Percentiles rank a stretch among this genome's conserved stretches.
Conservation (phyloP, 768 basidiomycete genomes). For the Clitopilus passeckerianus region DNA sequence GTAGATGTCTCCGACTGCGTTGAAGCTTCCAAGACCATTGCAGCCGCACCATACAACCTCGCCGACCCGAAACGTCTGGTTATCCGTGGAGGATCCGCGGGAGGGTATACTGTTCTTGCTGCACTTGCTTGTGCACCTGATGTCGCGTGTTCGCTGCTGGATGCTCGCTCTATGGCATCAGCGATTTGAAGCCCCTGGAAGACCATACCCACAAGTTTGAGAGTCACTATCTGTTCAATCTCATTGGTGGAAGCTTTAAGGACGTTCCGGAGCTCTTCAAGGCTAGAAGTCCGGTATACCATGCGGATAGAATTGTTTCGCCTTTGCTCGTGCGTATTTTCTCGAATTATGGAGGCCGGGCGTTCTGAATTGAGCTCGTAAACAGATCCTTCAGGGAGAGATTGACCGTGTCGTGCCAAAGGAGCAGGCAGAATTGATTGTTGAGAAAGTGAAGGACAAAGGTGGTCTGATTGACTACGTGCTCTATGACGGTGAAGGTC, state of each 20-base stretch:
- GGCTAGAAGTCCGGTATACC: constrained; percentile 57
- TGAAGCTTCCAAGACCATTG: constrained; percentile 45
- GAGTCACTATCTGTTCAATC: constrained; percentile 49
- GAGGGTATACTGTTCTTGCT: constrained; percentile 67
- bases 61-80: constrained; percentile 61
- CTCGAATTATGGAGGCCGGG: background rate
- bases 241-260: constrained; percentile 56
- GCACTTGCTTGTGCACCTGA: constrained; percentile 32
- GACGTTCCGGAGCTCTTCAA: constrained; percentile 55
- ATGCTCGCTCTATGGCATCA: constrained; percentile 63
- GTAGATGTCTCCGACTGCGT: constrained; percentile 69
- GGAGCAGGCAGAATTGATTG: constrained; percentile 56
- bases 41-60: constrained; percentile 39
- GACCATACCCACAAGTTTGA: constrained; percentile 74
- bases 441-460: constrained; percentile 42
- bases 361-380: background rate
- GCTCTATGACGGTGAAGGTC: constrained; percentile 61
- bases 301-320: constrained; percentile 55
- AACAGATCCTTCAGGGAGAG: constrained; percentile 65
- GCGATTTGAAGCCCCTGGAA: constrained; percentile 51
- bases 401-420: constrained; percentile 64
- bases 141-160: constrained; percentile 56
- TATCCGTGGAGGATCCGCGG: constrained; percentile 70
- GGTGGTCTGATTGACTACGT: constrained; percentile 55
- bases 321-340: constrained; percentile 21